Evolutionary conservation across 495 filamentous ascomycete species (phyloP), one percentile per base, ranked within the genome.

Genomic region (Cercophora samala): DNA sequence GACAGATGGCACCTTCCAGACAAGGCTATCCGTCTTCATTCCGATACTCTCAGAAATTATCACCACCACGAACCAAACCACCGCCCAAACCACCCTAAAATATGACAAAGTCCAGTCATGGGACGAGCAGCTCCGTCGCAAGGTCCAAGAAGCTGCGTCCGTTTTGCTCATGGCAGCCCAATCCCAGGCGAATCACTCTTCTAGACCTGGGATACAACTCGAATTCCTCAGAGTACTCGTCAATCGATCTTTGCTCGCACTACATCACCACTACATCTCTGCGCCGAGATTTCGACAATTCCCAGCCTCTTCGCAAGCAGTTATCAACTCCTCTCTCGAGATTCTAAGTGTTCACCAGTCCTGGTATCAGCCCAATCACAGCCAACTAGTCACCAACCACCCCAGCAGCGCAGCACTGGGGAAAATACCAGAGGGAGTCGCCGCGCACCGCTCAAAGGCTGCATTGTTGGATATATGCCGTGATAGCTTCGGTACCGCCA

Each of bases 401-500:
- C 25, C 5, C 21, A 42, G 62, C 23, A 23, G 18, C 64, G 11
- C 13, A 13, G 37, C 37, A 3, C 37, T 46, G 29, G 29, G 29
- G 29, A 32, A 32, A 32, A 8, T 8, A 11, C 37, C 37, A 46
- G 37, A 46, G 37, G 37, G 9, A 9, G 2, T 9, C 15, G 2
- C 9, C 15, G n/a, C n/a, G n/a, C 15, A 46, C 37, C 37, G 8
- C 37, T 18, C 37, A 46, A 46, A 8, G 13, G 9, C 15, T 9
- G 11, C 15, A 2, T 9, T 74, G 15, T 26, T 68, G 19, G 68
- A 72, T 51, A 24, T 75, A 15, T 71, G 70, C 62, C 73, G 69
- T 58, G 73, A 75, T 55, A 70, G 72, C 64, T 72, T 75, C 26
- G 69, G 65, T 8, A 68, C 67, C 5, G 73, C 73, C 8, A 68